phyloP scores from a whole-genome alignment of 2,329 filamentous ascomycete genomes.

The Fusarium siculi region DNA sequence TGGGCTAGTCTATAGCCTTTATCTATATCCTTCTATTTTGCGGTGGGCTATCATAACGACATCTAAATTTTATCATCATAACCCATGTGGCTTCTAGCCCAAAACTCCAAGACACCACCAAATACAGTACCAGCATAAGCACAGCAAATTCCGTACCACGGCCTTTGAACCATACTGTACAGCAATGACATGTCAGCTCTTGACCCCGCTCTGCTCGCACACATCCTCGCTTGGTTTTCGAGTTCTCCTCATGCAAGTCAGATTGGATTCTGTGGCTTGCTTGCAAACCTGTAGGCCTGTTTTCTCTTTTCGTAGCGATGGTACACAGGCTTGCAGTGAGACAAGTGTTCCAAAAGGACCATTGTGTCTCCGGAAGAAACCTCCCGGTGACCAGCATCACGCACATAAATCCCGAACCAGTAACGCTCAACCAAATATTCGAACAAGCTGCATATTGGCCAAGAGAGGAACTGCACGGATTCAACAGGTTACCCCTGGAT shows the following conservation, averaged over 20 bases:
- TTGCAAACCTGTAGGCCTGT: neutral
- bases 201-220: slow-evolving; percentile 31
- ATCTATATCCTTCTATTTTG: slow-evolving; percentile 8
- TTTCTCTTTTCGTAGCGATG: slow-evolving; percentile 5
- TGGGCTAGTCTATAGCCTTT: neutral
- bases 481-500: slow-evolving; percentile 17
- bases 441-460: slow-evolving; percentile 10
- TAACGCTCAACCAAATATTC: slow-evolving; percentile 11
- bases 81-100: slow-evolving; percentile 14
- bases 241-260: slow-evolving; percentile 34
- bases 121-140: slow-evolving; percentile 4
- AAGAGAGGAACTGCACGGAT: slow-evolving; percentile 5
- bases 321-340: neutral
- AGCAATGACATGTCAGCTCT: slow-evolving; percentile 37
- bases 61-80: slow-evolving; percentile 26
- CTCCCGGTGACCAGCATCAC: slow-evolving; percentile 21
- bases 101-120: slow-evolving; percentile 8
- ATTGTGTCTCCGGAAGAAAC: neutral
- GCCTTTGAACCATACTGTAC: slow-evolving; percentile 31
- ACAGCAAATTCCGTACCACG: slow-evolving; percentile 2
- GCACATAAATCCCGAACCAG: slow-evolving; percentile 31
- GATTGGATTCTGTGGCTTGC: slow-evolving; percentile 18
- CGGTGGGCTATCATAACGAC: slow-evolving; percentile 14
- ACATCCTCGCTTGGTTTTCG: slow-evolving; percentile 23
- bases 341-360: neutral